A percentile compares a stretch with the other conserved stretches of the same genome.
Evolutionary conservation across 768 basidiomycete genomes (phyloP).

Genomic region (Pleurotus eryngii): DNA sequence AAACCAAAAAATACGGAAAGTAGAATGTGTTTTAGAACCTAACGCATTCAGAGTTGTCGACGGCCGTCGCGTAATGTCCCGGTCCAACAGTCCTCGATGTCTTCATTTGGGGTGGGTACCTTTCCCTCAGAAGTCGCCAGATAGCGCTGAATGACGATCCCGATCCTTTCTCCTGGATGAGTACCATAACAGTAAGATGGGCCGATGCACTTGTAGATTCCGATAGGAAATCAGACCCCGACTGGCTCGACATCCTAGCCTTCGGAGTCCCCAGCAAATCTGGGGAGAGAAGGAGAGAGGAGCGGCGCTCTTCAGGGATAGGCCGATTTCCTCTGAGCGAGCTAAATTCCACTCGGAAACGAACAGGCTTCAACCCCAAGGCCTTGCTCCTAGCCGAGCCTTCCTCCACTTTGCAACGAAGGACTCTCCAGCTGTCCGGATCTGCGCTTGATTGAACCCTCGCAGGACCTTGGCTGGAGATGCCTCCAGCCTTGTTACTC

Average conservation of each 20-base stretch:
- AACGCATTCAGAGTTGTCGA: too few species aligned
- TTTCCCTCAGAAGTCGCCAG: constrained; percentile 67
- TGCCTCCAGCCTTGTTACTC: constrained; percentile 22
- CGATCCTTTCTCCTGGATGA: constrained; percentile 90
- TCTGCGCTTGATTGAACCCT: constrained; percentile 20
- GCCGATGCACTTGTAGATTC: not conserved
- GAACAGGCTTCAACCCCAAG: constrained; percentile 64
- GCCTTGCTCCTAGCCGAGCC: constrained; percentile 33
- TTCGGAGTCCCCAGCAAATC: constrained; percentile 12
- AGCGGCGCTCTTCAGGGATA: constrained; percentile 14
- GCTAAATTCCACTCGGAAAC: constrained; percentile 81
- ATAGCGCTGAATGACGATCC: constrained; percentile 80
- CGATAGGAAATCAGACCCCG: not conserved
- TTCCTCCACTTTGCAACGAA: constrained; percentile 56
- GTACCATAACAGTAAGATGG: constrained; percentile 46
- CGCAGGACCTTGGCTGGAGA: constrained; percentile 8
- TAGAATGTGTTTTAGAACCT: too few species aligned
- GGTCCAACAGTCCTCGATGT: constrained; percentile 2
- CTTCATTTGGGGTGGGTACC: constrained; percentile 43
- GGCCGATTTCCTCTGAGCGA: constrained; percentile 5
- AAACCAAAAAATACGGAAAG: not conserved
- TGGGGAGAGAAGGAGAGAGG: constrained; percentile 18
- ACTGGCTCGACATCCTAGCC: not conserved
- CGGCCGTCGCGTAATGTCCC: not conserved
- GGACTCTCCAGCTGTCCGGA: constrained; percentile 9